These are phyloP conservation scores for Sugiyamaella mastotermitis DNA, from an alignment of 805 yeast genomes.

Conservation along the genomic window DNA sequence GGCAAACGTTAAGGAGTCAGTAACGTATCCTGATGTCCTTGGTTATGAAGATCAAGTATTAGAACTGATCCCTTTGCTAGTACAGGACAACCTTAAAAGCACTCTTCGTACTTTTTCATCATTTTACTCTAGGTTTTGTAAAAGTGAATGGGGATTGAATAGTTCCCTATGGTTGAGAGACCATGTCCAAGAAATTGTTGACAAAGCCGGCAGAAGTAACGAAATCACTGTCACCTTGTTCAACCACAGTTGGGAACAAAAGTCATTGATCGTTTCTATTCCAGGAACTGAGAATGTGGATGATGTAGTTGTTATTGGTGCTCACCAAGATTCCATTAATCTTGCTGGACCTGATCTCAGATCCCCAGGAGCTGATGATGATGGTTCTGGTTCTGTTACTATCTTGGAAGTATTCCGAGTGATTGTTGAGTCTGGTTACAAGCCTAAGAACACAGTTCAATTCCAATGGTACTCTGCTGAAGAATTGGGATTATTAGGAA, in stretches of 20 bases:
- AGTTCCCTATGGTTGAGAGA: slow-evolving; percentile 65
- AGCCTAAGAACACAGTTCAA: slow-evolving; percentile 70
- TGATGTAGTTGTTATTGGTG: slow-evolving; percentile 67
- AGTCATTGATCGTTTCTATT: slow-evolving; percentile 62
- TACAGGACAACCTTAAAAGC: slow-evolving; percentile 40
- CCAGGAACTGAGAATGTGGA: slow-evolving; percentile 33
- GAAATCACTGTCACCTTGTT: slow-evolving; percentile 44
- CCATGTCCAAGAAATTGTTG: slow-evolving; percentile 34
- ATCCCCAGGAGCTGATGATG: slow-evolving; percentile 96
- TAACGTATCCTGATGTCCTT: slow-evolving; percentile 48
- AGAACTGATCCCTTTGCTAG: slow-evolving; percentile 45
- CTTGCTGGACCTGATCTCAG: slow-evolving; percentile 59
- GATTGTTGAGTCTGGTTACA: slow-evolving; percentile 39
- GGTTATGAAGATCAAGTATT: slow-evolving; percentile 35
- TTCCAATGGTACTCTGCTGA: slow-evolving; percentile 96
- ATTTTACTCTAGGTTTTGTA: slow-evolving; percentile 72
- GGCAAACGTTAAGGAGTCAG: slow-evolving; percentile 26
- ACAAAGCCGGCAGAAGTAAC: slow-evolving; percentile 26
- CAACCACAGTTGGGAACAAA: slow-evolving; percentile 74
- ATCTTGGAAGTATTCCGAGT: slow-evolving; percentile 69
- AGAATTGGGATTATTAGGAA: slow-evolving; percentile 87
- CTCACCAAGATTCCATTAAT: slow-evolving; percentile 84
- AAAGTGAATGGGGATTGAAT: slow-evolving; percentile 60
- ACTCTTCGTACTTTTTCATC: slow-evolving; percentile 59
- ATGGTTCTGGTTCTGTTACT: slow-evolving; percentile 83